Base-by-base conservation (phyloP, 1,284 basidiomycete genomes). In the Malassezia restricta region DNA sequence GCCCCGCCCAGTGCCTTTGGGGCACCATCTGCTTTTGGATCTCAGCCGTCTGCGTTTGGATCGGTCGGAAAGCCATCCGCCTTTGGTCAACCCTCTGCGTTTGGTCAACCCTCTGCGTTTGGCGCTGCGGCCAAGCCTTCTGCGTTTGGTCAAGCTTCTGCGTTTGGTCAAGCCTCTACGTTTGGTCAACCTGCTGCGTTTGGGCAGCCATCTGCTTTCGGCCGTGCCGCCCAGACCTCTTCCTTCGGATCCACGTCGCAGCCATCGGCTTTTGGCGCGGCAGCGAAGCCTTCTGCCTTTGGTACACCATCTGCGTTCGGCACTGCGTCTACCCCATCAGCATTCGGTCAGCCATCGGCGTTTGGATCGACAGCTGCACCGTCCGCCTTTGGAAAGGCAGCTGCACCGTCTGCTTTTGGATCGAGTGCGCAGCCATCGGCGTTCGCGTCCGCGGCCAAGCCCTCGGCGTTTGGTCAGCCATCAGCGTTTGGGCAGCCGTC, bases 361-460 rank as follows among this genome's bases (percentile, higher is more conserved):
- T 50, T 50, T 11, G 35, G 49, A 9, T 41, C 43, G 15, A 14
- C 47, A 24, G 8, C 41, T 17, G 17, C 11, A 7, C 47, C 47
- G 29, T 40, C 47, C 24, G 45, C 43, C 1, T 50, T 50, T 44
- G 50, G 43, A 8, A 17, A 35, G 29, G 15, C 37, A 14, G 9
- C 28, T 27, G 47, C 47, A 5, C 42, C 51, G 3, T 42, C 31
- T 7, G 51, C 47, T 5, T 54, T 54, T 49, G 51, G 51, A 0
- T 12, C 20, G 20, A 24, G 20, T 24, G 20, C 44, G 33, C 15
- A 12, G 33, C 14, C 24, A 11, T 47, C 40, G 29, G 48, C 42
- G 14, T 50, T 50, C 30, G 48, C 40, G 9, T 11, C 14, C 20
- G 17, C 38, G 4, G n/a, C 39, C 14, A 12, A 40, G 28, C 29